Percentiles rank a stretch among this genome's conserved stretches.
These are phyloP conservation scores for Termitomyces sp. DNA, from an alignment of 768 basidiomycete species.

Conservation along the genomic window DNA sequence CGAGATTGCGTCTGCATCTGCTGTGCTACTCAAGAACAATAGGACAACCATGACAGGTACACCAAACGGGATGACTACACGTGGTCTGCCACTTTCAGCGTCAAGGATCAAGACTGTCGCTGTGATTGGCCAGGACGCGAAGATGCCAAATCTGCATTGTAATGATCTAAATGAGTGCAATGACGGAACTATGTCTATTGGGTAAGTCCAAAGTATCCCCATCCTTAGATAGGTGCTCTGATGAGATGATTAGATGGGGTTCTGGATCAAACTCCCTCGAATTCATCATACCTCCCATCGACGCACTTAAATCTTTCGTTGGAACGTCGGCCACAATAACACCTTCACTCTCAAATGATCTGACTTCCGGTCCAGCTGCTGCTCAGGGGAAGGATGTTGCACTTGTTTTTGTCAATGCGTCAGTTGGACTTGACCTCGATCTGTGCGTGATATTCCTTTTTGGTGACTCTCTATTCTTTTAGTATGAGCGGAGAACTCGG, in stretches of 20 bases:
- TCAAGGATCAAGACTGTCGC: constrained; percentile 52
- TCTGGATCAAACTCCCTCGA: constrained; percentile 46
- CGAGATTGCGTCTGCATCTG: constrained; percentile 62
- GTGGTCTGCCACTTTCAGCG: constrained; percentile 40
- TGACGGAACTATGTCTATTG: constrained; percentile 58
- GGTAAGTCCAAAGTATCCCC: constrained; percentile 34
- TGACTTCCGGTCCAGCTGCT: constrained; percentile 32
- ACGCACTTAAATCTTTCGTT: constrained; percentile 37
- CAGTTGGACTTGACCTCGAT: constrained; percentile 13
- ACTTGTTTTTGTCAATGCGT: constrained; percentile 59
- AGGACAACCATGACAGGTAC: constrained; percentile 32
- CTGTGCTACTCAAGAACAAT: constrained; percentile 67
- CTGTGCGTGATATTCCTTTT: constrained; percentile 1
- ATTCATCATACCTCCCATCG: constrained; percentile 42
- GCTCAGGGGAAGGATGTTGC: constrained; percentile 50
- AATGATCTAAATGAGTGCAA: constrained; percentile 50
- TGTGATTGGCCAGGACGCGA: constrained; percentile 57
- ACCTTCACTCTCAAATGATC: constrained; percentile 40
- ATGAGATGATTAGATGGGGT: constrained; percentile 35
- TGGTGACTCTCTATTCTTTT: not conserved
- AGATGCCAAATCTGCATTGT: constrained; percentile 42
- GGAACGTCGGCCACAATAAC: constrained; percentile 35
- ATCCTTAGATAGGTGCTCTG: not conserved
- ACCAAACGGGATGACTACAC: constrained; percentile 26
- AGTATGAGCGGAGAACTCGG: constrained; percentile 51